phyloP scores from a whole-genome alignment of 495 filamentous ascomycete species.

The Mycothermus thermophilus region DNA sequence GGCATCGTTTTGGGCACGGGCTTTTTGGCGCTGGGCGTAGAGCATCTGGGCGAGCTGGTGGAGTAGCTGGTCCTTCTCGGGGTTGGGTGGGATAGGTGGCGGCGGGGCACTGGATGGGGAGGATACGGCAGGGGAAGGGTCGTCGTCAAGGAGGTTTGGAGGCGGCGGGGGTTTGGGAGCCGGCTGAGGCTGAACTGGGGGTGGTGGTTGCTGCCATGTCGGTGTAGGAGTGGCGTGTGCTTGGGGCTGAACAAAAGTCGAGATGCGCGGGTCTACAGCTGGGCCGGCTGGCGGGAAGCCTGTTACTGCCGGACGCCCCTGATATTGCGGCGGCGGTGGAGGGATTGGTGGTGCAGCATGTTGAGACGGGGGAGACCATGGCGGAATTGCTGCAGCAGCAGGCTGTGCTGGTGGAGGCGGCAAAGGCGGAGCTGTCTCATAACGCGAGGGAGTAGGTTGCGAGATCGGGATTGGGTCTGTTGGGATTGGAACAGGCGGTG shows the following conservation, averaged over 20 bases:
- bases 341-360: slow-evolving; percentile 4
- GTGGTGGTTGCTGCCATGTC: slow-evolving; percentile 14
- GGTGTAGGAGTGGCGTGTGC: slow-evolving; percentile 12
- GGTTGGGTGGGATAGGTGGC: slow-evolving; percentile 88
- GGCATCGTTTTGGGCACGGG: slow-evolving; percentile 49
- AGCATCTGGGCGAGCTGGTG: slow-evolving; percentile 60
- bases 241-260: slow-evolving; percentile 16
- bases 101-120: slow-evolving; percentile 37
- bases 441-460: slow-evolving; percentile 24
- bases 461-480: too few species aligned
- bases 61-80: slow-evolving; percentile 84
- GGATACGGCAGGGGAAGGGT: slow-evolving; percentile 54
- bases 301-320: slow-evolving; percentile 20
- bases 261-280: slow-evolving; percentile 15
- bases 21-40: slow-evolving; percentile 46
- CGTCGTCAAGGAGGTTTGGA: slow-evolving; percentile 51
- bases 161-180: slow-evolving; percentile 40
- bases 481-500: too few species aligned
- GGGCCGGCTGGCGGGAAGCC: slow-evolving; percentile 15
- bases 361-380: slow-evolving; percentile 2
- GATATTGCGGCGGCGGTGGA: slow-evolving; percentile 14
- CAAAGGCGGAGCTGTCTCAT: slow-evolving; percentile 30
- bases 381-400: slow-evolving; percentile 1
- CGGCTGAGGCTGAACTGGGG: slow-evolving; percentile 12
- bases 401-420: slow-evolving; percentile 17